Evolutionary conservation across 1,139 yeast species (phyloP).

Genomic region (Geotrichum histeridarum): DNA sequence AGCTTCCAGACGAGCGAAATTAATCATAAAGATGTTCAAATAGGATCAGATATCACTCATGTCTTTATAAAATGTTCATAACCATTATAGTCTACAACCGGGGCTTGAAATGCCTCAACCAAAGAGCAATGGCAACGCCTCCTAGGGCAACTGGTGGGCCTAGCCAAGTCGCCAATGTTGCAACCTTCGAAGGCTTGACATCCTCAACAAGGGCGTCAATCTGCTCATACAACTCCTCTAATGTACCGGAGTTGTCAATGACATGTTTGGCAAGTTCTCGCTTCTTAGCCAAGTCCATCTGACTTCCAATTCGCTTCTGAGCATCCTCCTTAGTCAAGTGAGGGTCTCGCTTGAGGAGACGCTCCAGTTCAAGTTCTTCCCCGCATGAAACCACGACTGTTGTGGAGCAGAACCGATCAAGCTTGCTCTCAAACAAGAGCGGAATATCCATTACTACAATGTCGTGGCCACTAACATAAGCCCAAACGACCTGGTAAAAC

Average conservation of each 20-base stretch:
- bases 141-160: slow-evolving; percentile 51
- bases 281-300: slow-evolving; percentile 62
- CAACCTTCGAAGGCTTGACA: slow-evolving; percentile 45
- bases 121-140: slow-evolving; percentile 11
- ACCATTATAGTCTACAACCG: slow-evolving; percentile 3
- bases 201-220: slow-evolving; percentile 46
- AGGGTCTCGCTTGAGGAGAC: slow-evolving; percentile 64
- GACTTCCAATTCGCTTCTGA: slow-evolving; percentile 64
- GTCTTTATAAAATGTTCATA: neutral
- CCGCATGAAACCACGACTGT: slow-evolving; percentile 66
- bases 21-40: no score
- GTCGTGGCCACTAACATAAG: slow-evolving; percentile 50
- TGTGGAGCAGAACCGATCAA: slow-evolving; percentile 66
- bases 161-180: slow-evolving; percentile 42
- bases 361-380: slow-evolving; percentile 51
- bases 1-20: no score
- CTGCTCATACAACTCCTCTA: slow-evolving; percentile 46
- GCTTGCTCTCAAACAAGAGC: slow-evolving; percentile 70
- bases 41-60: no score
- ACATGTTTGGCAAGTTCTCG: slow-evolving; percentile 58
- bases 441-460: slow-evolving; percentile 86
- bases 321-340: slow-evolving; percentile 66
- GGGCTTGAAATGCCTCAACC: slow-evolving; percentile 8
- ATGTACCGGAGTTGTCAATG: slow-evolving; percentile 55
- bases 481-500: slow-evolving; percentile 49